Evolutionary conservation across 495 filamentous ascomycete genomes (phyloP), one percentile per base, ranked within the genome.

Genomic region (Poronia punctata): DNA sequence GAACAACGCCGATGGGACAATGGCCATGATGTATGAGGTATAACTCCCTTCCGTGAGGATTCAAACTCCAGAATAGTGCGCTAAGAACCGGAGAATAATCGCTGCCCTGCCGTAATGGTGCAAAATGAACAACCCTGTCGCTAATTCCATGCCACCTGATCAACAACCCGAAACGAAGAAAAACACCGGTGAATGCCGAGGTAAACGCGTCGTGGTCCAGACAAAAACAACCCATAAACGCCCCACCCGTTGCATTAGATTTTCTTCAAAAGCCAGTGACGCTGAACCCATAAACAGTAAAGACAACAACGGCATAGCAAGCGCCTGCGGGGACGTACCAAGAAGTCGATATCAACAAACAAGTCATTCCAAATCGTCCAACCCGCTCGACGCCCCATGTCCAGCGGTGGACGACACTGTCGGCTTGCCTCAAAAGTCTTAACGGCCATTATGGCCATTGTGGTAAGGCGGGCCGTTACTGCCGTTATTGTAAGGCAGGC

Each of bases 121-220:
- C 21, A 45, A 38, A 38, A 38, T 18, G 19, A 38, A 45, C 24
- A 38, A 32, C 34, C 42, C 42, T 33, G 28, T 38, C 42, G 42
- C 42, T 45, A 38, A 45, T 45, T 34, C 32, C 21, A 26, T n/a
- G n/a, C n/a, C n/a, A n/a, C n/a, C n/a, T n/a, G n/a, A 32, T 44
- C 18, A 37, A 45, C 14, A 32, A 38, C 26, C 22, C 19, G 31
- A 30, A 38, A 45, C 35, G 42, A 38, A 45, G 5, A 38, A 19
- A 15, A 38, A 27, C 19, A 38, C 42, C 34, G 15, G 27, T 37
- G 6, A 19, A 45, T 31, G 33, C 33, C 25, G 14, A 18, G 26
- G 20, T 14, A 33, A 32, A 45, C 11, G 11, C 21, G 22, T 27
- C 35, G 26, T 14, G 17, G 21, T 24, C 24, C 32, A 19, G 14